Percentiles rank a stretch among this genome's conserved stretches.
Evolutionary conservation across 2,329 filamentous ascomycete genomes (phyloP).

Genomic region (Colletotrichum somersetense): DNA sequence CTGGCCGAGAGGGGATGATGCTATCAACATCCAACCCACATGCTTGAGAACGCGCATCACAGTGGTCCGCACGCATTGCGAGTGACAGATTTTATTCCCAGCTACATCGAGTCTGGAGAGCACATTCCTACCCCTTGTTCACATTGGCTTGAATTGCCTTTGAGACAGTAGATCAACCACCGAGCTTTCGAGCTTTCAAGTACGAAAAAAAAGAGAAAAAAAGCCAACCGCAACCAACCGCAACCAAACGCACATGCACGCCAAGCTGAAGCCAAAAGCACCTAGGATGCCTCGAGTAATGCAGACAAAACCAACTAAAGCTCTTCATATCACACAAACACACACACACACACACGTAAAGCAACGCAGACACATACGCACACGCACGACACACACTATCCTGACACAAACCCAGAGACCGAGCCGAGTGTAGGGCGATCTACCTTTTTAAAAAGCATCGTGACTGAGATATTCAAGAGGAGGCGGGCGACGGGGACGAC

Average conservation of each 20-base stretch:
- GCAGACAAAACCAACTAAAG: background rate
- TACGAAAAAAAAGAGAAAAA: background rate
- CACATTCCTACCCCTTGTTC: background rate
- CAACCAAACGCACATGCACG: background rate
- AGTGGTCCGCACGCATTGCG: background rate
- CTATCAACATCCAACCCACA: background rate
- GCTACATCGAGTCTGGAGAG: background rate
- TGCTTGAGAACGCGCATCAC: background rate
- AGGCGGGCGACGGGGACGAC: background rate
- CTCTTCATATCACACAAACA: background rate
- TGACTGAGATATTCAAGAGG: background rate
- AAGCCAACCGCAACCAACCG: background rate
- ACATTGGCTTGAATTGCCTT: background rate
- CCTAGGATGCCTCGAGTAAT: conserved; percentile 3
- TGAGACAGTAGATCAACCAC: background rate
- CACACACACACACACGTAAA: background rate
- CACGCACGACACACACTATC: background rate
- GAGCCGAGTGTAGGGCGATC: background rate
- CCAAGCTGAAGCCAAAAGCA: conserved; percentile 1
- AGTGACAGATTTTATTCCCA: background rate
- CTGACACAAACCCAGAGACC: conserved; percentile 1
- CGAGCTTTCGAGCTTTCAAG: background rate
- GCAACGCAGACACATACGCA: background rate
- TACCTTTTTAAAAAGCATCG: background rate
- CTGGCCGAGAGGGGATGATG: background rate